Base-by-base conservation (phyloP, 768 basidiomycete species). In the Kwoniella europaea region DNA sequence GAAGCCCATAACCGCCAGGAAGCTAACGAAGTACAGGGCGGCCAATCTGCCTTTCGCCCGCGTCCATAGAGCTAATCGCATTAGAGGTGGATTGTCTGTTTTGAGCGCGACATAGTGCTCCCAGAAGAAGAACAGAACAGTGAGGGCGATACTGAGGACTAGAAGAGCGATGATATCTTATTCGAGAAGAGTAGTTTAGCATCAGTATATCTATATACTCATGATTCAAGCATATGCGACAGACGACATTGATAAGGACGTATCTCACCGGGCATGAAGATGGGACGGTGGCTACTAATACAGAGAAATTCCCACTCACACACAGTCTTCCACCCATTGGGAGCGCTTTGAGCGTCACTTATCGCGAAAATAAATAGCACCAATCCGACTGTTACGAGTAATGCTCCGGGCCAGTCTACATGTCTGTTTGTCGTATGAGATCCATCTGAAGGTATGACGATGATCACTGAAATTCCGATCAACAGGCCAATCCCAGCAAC, bases 391-490 rank as follows among this genome's bases (percentile, higher is more conserved):
- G 91, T 92, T 65, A 89, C 83, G 15, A 93, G 81, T 16, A 86
- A 81, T 0, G 90, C 90, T 2, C 93, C 93, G 20, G 91, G 82
- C 91, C 91, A 93, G 70, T 94, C 93, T 0, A 93, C 86, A 27
- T 85, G 46, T 56, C 63, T 65, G 57, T 80, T 77, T 6, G 82
- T 83, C 2, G 71, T 73, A 20, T 78, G 81, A 1, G 84, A 78
- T 9, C 76, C 61, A 73, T 94, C 93, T 0, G 83, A 44, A 41
- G 91, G 90, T 35, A 95, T 88, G 2, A 86, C 86, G n/a, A 90
- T 63, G 2, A 88, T 77, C 0, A 87, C 91, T 1, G 87, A 85
- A 2, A 90, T 16, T 15, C 87, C 81, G 62, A 88, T 88, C 1
- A 89, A 70, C 2, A 86, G 82, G 0, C 87, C 87, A 12, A 94